Base-by-base conservation (phyloP, 768 basidiomycete genomes). In the Podaxis sp. region DNA sequence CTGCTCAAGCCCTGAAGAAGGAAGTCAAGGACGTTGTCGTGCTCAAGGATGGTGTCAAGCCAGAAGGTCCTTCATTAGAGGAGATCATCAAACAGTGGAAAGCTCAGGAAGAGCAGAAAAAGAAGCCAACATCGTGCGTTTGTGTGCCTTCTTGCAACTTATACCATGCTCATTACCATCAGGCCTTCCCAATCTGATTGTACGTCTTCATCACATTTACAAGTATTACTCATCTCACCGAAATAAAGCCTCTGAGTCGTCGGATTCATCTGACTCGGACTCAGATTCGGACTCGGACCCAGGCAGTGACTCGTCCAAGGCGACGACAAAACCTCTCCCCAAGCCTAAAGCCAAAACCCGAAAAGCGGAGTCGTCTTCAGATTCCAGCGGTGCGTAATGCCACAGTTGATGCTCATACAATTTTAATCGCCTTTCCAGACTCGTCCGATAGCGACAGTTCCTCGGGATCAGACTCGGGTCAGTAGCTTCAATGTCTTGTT, bases 1-100 rank as follows among this genome's bases (percentile, higher is more conserved):
- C 86, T 7, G 93, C 93, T 8, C 78, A 82, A 62, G 87, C 88
- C 0, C 77, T 94, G 55, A 91, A 85, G 76, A 90, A 88, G 66
- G 90, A 89, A 26, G 90, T 84, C 22, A 87, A 85, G 72, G 78
- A 81, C 53, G 69, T 84, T 15, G 83, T 89, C 44, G 74, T 86
- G 12, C 75, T 92, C 26, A 84, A 87, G 65, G 87, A 89, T 61
- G 80, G 78, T 40, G 68, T 82, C 46, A 69, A 75, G 39, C 61
- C 74, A 42, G 76, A 82, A 9, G 84, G 82, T 2, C 82, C 85
- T n/a, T 71, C 80, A 15, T 72, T 94, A 66, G 87, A 88, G 54
- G 81, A 83, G 39, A 87, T 93, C 57, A 72, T 94, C 6, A 78
- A 79, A 62, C 79, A 84, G 68, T 93, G 90, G 92, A 88, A 82